Evolutionary conservation across 768 basidiomycete species (phyloP), one percentile per base, ranked within the genome.

Genomic region (Xerocomellus amylosporus): DNA sequence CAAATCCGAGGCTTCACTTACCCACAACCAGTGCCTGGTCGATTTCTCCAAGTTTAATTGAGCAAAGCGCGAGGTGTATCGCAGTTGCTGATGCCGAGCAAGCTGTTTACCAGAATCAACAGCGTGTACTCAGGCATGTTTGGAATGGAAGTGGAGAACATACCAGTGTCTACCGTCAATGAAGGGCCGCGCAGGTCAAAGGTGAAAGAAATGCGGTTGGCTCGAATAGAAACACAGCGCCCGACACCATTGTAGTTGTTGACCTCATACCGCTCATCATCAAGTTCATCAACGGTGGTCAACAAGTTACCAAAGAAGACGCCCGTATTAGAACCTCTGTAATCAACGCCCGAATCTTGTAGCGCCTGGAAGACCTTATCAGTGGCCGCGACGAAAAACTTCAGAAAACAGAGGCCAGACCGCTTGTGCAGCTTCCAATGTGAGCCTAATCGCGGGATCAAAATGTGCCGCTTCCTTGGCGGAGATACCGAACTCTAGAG

Each of bases 61-160:
- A 73, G 30, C 76, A 74, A 2, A 80, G 68, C 3, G 77, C 80
- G 17, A 82, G 71, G 63, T 82, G 80, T 43, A 78, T 66, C 2
- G 77, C 77, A 6, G 70, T 74, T n/a, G 77, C 62, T 15, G 71
- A 73, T 19, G 79, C 80, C 34, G 77, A 80, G 57, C 81, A 82
- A 8, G 65, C 65, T 66, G 37, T 46, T 36, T 13, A 8, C 39
- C 26, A 38, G 15, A 19, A 24, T 43, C 36, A 12, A n/a, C 2
- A 13, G 8, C 5, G 15, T 20, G 8, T 46, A 3, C 1, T 31
- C 17, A 8, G 19, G 20, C 8, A 4, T 3, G 8, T 22, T 24
- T 31, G 17, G 8, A 12, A 39, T 12, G 22, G 12, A 41, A 53
- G 1, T 4, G 12, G 12, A 28, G 39, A 2, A 42, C 54, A 1